A percentile compares a stretch with the other conserved stretches of the same genome.
Conservation (phyloP, 805 yeast species). For the Kuraishia hungarica region DNA sequence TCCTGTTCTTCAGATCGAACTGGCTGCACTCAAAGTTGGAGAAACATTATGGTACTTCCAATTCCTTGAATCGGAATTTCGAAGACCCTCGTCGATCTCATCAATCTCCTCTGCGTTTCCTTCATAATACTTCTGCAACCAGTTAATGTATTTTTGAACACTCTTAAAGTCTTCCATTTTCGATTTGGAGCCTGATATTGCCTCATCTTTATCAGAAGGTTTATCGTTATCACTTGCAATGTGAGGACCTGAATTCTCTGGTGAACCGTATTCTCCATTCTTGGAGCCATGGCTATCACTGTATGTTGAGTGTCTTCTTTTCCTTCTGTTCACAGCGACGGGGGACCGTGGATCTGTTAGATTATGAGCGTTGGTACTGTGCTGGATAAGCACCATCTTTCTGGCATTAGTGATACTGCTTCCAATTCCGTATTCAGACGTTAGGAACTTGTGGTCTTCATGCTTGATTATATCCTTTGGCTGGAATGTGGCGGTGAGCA, state of each 20-base stretch:
- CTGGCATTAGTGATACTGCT: not conserved
- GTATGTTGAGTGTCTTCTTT: not conserved
- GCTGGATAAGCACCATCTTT: not conserved
- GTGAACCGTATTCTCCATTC: not conserved
- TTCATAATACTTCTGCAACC: slow-evolving; percentile 12
- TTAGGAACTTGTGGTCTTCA: slow-evolving; percentile 10
- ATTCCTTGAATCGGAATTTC: not conserved
- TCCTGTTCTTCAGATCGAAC: not conserved
- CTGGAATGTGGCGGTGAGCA: slow-evolving; percentile 17
- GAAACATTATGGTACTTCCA: not conserved
- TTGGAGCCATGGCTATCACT: not conserved
- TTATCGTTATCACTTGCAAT: not conserved
- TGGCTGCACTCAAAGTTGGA: not conserved
- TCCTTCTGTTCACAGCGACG: not conserved
- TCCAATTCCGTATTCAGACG: not conserved
- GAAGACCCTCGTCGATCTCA: not conserved
- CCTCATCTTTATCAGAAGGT: slow-evolving; percentile 1
- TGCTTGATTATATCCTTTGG: slow-evolving; percentile 16
- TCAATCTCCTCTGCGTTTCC: not conserved
- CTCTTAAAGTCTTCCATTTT: slow-evolving; percentile 9
- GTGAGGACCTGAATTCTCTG: not conserved
- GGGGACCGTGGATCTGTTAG: not conserved
- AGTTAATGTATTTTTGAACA: slow-evolving; percentile 14
- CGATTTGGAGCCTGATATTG: slow-evolving; percentile 2
- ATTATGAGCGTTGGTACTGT: not conserved